A percentile compares a stretch with the other conserved stretches of the same genome.
phyloP scores from a whole-genome alignment of 768 basidiomycete species.

The Leucocoprinus birnbaumii region DNA sequence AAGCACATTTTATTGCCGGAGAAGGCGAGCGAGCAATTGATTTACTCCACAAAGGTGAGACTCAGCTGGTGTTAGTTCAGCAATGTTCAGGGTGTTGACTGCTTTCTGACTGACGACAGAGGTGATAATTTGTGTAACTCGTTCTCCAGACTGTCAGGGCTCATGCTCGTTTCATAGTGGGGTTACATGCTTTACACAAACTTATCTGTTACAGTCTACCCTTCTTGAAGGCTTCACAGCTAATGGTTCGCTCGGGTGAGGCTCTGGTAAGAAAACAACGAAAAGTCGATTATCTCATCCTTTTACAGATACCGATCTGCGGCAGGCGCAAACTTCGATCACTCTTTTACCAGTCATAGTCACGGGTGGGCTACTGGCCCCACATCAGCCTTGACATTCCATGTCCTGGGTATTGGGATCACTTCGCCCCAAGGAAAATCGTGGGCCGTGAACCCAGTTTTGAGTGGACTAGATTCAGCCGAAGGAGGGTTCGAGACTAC shows the following conservation, averaged over 20 bases:
- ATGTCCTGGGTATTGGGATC: conserved; percentile 49
- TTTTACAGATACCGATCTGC: conserved; percentile 42
- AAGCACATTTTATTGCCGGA: conserved; percentile 46
- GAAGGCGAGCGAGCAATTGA: conserved; percentile 46
- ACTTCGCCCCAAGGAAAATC: conserved; percentile 41
- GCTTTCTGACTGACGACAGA: neutral
- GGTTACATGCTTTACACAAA: conserved; percentile 59
- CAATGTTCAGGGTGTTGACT: too few species aligned
- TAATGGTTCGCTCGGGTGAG: conserved; percentile 51
- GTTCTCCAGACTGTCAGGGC: neutral
- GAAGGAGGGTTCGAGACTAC: conserved; percentile 53
- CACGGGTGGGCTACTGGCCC: conserved; percentile 62
- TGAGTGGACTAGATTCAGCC: conserved; percentile 33
- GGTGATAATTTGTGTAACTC: neutral
- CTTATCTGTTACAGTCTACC: conserved; percentile 51
- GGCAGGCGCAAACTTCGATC: conserved; percentile 52
- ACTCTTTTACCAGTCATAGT: conserved; percentile 53
- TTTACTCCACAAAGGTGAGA: conserved; percentile 33
- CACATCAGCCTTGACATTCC: conserved; percentile 54
- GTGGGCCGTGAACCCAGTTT: conserved; percentile 44
- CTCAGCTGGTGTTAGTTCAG: too few species aligned
- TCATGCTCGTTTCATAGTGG: conserved; percentile 28
- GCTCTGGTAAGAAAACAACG: neutral
- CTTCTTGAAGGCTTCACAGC: conserved; percentile 56
- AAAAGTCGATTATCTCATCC: too few species aligned